Base-by-base conservation (phyloP, 305 asterid species). In the Caryopteris hybrid region DNA sequence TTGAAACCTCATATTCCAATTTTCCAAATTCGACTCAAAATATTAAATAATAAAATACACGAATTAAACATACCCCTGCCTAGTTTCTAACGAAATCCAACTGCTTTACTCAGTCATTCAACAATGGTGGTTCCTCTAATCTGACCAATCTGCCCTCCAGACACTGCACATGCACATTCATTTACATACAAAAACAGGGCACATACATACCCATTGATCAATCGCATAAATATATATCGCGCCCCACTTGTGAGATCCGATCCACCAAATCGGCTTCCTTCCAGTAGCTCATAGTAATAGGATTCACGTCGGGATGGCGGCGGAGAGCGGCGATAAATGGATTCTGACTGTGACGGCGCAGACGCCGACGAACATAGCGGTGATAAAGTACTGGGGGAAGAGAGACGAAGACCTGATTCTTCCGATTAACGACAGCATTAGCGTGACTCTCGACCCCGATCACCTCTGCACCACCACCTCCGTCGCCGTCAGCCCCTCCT, bases 381-480 rank as follows among this genome's bases (percentile, higher is more conserved):
- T 94, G 77, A 89, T 94, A 8, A 94, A 94, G 85, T 94, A 94
- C 74, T 94, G 99, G 99, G 99, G 99, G 20, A 91, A 91, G 78
- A 83, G 97, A 38, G 87, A 94, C 53, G 99, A 94, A 31, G 78
- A 79, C 31, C 76, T 86, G 14, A 89, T 94, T 73, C 89, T 94
- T 31, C 92, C 99, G 54, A 87, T 94, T 65, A 94, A 94, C 58
- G 97, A 91, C 60, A 91, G 99, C 79, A 94, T 94, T 51, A 94
- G 99, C 71, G 96, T 94, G 48, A 94, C 99, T 31, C 95, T 94
- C 61, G 99, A 94, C 74, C 97, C 99, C 21, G 84, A 84, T 50
- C 97, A 94, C 61, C 95, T 94, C 70, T 94, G 99, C 85, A 94
- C 99, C 70, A 94, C 99, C 72, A 94, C 99, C 60, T 91, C 99